Evolutionary conservation across 306 rosid species (phyloP), one percentile per base, ranked within the genome.

Genomic region (Lathyrus oleraceus): DNA sequence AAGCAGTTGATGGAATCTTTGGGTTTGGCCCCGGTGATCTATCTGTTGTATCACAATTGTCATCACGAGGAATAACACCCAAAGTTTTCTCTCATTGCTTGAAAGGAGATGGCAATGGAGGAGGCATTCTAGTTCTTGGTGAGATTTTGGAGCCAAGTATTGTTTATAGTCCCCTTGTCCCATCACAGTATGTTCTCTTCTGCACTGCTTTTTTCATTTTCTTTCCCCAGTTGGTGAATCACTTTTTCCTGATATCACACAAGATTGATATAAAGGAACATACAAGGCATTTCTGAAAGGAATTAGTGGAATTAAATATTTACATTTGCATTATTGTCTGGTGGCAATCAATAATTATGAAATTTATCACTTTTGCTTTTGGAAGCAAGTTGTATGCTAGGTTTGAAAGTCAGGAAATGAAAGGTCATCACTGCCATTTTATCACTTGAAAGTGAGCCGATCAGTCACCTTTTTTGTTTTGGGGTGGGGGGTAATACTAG

Each of bases 61-160:
- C 98, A 56, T 82, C 87, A 70, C 96, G 81, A 59, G 89, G 89
- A 40, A 32, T 94, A 79, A 87, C 92, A 75, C 98, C 98, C 35
- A 85, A 82, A 76, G 92, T 84, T 65, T 94, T 94, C 87, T 94
- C 98, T 27, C 97, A 94, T 79, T 94, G 97, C 73, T 76, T 94
- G 68, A 94, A 85, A 81, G 98, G 97, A 78, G 97, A 85, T 43
- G 92, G 85, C 44, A 80, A 78, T 79, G 98, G 98, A 67, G 98
- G 98, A 45, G 98, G 98, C 53, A 85, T 94, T 67, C 82, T 90
- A 74, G 97, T 94, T 88, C 97, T 94, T 81, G 98, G 98, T 67
- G 96, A 94, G 86, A 91, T 94, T 80, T 67, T 88, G 90, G 97
- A 90, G 88, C 97, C 97, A 69, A 81, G 75, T 84, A 88, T 94